Evolutionary conservation across 2,329 filamentous ascomycete species (phyloP).

Genomic region (Hypoxylon sp.): DNA sequence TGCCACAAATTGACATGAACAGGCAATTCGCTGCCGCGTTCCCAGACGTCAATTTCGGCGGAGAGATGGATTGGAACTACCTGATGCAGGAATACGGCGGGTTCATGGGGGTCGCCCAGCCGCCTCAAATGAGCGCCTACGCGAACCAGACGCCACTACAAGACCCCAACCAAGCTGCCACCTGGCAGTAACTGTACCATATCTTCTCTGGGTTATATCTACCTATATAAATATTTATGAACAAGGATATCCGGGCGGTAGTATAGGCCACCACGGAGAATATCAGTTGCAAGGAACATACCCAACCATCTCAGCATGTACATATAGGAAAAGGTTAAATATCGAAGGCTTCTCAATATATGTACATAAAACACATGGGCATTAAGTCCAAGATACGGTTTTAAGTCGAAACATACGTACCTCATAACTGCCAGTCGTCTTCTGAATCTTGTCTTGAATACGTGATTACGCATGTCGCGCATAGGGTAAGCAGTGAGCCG

Average conservation of each 20-base stretch:
- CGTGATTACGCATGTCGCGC: background rate
- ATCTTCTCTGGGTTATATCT: slow-evolving; percentile 2
- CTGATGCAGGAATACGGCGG: slow-evolving; percentile 50
- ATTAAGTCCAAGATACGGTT: background rate
- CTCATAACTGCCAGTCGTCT: background rate
- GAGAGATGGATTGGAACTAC: slow-evolving; percentile 53
- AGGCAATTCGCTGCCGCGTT: slow-evolving; percentile 50
- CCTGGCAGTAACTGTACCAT: slow-evolving; percentile 34
- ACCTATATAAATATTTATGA: background rate
- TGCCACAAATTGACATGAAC: slow-evolving; percentile 46
- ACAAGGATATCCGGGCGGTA: slow-evolving; percentile 16
- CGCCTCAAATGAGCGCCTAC: slow-evolving; percentile 44
- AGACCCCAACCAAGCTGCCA: slow-evolving; percentile 26
- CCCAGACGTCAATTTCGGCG: slow-evolving; percentile 50
- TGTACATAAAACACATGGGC: background rate
- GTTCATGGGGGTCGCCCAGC: slow-evolving; percentile 38
- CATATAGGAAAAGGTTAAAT: slow-evolving; percentile 20
- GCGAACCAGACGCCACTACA: slow-evolving; percentile 34
- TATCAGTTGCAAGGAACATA: slow-evolving; percentile 23
- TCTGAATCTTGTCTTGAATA: background rate
- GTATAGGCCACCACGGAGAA: slow-evolving; percentile 11
- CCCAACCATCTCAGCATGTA: slow-evolving; percentile 17
- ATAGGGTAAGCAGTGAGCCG: background rate
- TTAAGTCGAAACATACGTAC: slow-evolving; percentile 3
- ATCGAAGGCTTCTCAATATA: background rate